Evolutionary conservation across 2,329 filamentous ascomycete species (phyloP), one percentile per base, ranked within the genome.

Genomic region (Exophiala spinifera): DNA sequence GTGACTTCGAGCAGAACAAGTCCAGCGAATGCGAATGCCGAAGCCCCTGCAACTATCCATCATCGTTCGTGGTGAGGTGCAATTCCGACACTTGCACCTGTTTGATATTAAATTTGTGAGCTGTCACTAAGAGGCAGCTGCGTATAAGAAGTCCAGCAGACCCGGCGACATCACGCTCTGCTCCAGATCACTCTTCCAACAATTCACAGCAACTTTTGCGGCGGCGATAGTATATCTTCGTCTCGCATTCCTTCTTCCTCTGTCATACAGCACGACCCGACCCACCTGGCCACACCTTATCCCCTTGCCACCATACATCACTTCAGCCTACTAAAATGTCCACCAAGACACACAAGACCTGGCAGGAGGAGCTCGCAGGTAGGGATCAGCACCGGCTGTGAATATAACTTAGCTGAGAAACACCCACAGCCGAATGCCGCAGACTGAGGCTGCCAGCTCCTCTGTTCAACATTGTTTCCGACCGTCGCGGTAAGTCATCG

Each of bases 401-500:
- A 19, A 10, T 17, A 28, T 15, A 25, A 20, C 15, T 11, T 39
- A 15, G 20, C 52, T 58, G 21, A 61, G 21, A 61, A 47, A 33
- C 40, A 11, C 28, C 28, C 13, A n/a, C 46, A 64, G 62, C 59
- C 39, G 62, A 64, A 46, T 63, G 61, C 31, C 56, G 61, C 15
- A 59, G 56, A 49, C 49, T 54, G 17, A 52, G 61, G 43, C 33
- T 61, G 25, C 53, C 61, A 49, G 70, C 75, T 46, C 86, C 86
- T 6, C 72, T 81, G 49, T 91, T 85, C 69, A 83, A 86, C 66
- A 83, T 88, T 63, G 80, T 88, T 48, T 90, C 87, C 64, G 87
- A 90, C 70, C 82, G 86, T 68, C 80, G 87, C 80, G 50, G 61
- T 68, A 51, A 55, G 59, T 19, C 28, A 31, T 11, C 28, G 28